Evolutionary conservation across 345 rosid species (phyloP).

Genomic region (Hibiscus syriacus): DNA sequence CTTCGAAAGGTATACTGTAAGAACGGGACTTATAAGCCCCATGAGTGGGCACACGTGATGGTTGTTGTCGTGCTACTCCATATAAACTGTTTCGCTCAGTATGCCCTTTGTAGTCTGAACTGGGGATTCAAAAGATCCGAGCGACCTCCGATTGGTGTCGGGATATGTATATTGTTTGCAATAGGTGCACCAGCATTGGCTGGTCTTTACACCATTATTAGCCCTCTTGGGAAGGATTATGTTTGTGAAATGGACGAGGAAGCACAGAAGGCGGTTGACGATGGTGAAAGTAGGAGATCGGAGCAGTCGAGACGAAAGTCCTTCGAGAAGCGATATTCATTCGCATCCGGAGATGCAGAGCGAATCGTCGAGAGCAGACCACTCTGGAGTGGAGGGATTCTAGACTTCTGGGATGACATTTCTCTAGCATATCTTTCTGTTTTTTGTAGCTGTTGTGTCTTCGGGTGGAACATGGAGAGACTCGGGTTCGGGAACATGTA

Average conservation of each 20-base stretch:
- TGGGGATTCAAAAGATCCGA: slow-evolving; percentile 72
- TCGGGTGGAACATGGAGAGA: slow-evolving; percentile 98
- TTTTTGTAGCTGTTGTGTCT: slow-evolving; percentile 79
- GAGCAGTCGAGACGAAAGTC: slow-evolving; percentile 19
- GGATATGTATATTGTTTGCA: slow-evolving; percentile 66
- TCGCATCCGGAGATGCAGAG: slow-evolving; percentile 39
- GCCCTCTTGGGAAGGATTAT: slow-evolving; percentile 89
- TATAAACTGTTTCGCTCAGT: slow-evolving; percentile 89
- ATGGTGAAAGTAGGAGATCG: slow-evolving; percentile 23
- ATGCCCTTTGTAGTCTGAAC: slow-evolving; percentile 87
- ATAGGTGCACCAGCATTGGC: slow-evolving; percentile 89
- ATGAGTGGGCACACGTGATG: slow-evolving; percentile 87
- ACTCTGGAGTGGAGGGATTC: slow-evolving; percentile 78
- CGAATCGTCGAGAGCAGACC: slow-evolving; percentile 44
- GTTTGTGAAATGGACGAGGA: slow-evolving; percentile 54
- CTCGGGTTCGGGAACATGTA: slow-evolving; percentile 95
- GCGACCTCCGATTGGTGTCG: slow-evolving; percentile 85
- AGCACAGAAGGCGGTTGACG: slow-evolving; percentile 32
- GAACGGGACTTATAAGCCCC: slow-evolving; percentile 78
- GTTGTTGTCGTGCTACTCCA: slow-evolving; percentile 74
- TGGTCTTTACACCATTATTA: slow-evolving; percentile 61
- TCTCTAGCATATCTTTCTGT: slow-evolving; percentile 77
- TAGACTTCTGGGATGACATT: slow-evolving; percentile 85
- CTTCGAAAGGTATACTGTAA: slow-evolving; percentile 84
- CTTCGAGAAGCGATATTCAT: slow-evolving; percentile 57